Evolutionary conservation across 805 yeast genomes (phyloP).

Genomic region (Candida coquimbonensis): DNA sequence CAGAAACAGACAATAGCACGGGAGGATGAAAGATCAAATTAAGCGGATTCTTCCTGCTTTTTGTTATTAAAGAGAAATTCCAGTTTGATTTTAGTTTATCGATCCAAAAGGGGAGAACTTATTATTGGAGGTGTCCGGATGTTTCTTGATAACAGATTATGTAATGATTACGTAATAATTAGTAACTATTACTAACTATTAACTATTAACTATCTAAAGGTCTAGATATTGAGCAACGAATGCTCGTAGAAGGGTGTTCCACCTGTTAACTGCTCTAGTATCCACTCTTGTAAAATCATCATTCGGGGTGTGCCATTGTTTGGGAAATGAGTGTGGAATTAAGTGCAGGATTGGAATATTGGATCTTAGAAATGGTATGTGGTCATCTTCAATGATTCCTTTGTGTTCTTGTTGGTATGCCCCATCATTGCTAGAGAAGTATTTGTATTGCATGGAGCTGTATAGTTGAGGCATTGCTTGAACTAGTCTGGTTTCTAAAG

Average conservation of each 20-base stretch:
- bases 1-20: no score
- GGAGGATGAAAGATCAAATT: no score
- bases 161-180: neutral
- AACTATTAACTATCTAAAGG: no score
- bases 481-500: slow-evolving; percentile 25
- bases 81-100: no score
- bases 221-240: slow-evolving; percentile 30
- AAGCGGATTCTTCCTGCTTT: no score
- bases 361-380: slow-evolving; percentile 39
- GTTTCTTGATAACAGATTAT: neutral
- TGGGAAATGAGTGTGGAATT: slow-evolving; percentile 47
- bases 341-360: slow-evolving; percentile 46
- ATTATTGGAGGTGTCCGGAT: neutral
- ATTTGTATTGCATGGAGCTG: slow-evolving; percentile 2
- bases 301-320: slow-evolving; percentile 42
- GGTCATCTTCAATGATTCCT: slow-evolving; percentile 41
- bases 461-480: slow-evolving; percentile 7
- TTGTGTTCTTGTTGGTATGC: slow-evolving; percentile 8
- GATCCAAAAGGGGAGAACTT: no score
- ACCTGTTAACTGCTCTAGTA: slow-evolving; percentile 32
- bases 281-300: slow-evolving; percentile 41
- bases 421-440: slow-evolving; percentile 14
- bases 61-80: no score
- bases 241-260: slow-evolving; percentile 37
- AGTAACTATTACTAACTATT: no score